Evolutionary conservation across 2,329 filamentous ascomycete species (phyloP).

Genomic region (Colletotrichum eremochloae): DNA sequence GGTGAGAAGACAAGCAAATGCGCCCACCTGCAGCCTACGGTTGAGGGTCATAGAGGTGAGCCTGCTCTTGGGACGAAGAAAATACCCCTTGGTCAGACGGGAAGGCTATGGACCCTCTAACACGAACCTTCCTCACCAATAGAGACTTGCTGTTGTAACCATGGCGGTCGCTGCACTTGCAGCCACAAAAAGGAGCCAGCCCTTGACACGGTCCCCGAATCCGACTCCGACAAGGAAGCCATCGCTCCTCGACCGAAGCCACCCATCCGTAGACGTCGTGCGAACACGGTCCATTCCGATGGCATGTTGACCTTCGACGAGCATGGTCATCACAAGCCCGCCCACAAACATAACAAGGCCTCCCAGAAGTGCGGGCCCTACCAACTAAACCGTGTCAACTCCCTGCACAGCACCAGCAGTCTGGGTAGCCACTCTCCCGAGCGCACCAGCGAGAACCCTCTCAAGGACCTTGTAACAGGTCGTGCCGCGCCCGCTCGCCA

Average conservation of each 20-base stretch:
- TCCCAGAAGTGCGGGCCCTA: constrained; percentile 75
- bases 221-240: constrained; percentile 67
- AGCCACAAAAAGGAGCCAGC: constrained; percentile 71
- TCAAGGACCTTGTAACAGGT: constrained; percentile 54
- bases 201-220: constrained; percentile 75
- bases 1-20: constrained; percentile 88
- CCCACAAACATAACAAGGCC: constrained; percentile 71
- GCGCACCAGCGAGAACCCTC: constrained; percentile 55
- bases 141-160: constrained; percentile 79
- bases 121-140: constrained; percentile 42
- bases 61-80: constrained; percentile 43
- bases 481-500: constrained; percentile 57
- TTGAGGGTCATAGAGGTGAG: constrained; percentile 73
- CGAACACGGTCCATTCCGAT: constrained; percentile 74
- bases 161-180: constrained; percentile 76
- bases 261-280: constrained; percentile 65
- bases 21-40: constrained; percentile 68
- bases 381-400: constrained; percentile 70
- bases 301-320: constrained; percentile 71
- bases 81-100: constrained; percentile 46
- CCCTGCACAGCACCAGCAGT: constrained; percentile 66
- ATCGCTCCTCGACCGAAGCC: constrained; percentile 55
- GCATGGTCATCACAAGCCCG: constrained; percentile 74
- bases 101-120: constrained; percentile 41
- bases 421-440: constrained; percentile 62